Conservation (phyloP, 139 green algal genomes). For the Picochlorum sp. region DNA sequence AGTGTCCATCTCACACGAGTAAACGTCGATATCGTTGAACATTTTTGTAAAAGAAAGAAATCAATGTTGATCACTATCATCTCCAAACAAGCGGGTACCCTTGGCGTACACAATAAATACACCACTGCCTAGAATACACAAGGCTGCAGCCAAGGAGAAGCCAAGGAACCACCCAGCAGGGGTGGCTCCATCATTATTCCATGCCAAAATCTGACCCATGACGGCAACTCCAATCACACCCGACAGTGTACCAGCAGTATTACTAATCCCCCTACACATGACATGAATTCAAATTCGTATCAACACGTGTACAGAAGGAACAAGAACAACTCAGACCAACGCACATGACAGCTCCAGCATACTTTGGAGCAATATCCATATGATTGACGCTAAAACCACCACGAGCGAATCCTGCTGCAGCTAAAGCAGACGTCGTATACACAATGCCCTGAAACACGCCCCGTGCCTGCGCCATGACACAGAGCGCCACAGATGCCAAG, state of each 20-base stretch:
- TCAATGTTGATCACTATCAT: slow-evolving; percentile 14
- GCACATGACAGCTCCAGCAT: slow-evolving; percentile 90
- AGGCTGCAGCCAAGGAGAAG: slow-evolving; percentile 41
- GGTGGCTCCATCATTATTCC: slow-evolving; percentile 32
- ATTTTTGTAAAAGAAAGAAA: slow-evolving; percentile 1
- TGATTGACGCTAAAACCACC: slow-evolving; percentile 95
- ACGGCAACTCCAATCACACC: slow-evolving; percentile 85
- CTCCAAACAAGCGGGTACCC: slow-evolving; percentile 52
- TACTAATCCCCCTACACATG: slow-evolving; percentile 41
- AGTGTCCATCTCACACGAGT: slow-evolving; percentile 3
- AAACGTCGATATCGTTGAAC: background rate
- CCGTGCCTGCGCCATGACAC: slow-evolving; percentile 59
- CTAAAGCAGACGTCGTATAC: slow-evolving; percentile 40
- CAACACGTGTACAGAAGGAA: background rate
- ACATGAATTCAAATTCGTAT: slow-evolving; percentile 1
- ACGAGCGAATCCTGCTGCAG: slow-evolving; percentile 52
- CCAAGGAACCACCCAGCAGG: slow-evolving; percentile 63
- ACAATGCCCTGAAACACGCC: slow-evolving; percentile 25
- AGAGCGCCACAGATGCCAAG: slow-evolving; percentile 39
- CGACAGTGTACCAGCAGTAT: slow-evolving; percentile 71
- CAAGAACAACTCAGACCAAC: slow-evolving; percentile 10
- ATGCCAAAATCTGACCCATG: slow-evolving; percentile 80
- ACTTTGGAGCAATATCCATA: slow-evolving; percentile 94
- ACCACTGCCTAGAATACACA: slow-evolving; percentile 51
- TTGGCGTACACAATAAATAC: slow-evolving; percentile 69